These are phyloP conservation scores for Penicillium sp. DNA, from an alignment of 2,329 filamentous ascomycete genomes.

Conservation along the genomic window DNA sequence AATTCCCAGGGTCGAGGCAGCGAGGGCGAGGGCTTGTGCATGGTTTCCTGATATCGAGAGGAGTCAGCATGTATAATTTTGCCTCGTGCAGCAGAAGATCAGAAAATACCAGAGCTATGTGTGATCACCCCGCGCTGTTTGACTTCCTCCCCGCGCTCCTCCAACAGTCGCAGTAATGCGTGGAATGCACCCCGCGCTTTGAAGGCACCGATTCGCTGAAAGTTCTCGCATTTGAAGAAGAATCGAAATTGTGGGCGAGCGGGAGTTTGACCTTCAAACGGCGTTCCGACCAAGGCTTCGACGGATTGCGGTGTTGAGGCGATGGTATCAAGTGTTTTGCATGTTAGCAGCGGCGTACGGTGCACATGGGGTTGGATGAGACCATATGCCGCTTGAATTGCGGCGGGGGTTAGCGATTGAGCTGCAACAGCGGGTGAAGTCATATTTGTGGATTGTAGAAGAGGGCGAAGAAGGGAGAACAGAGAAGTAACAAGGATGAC, in stretches of 20 bases:
- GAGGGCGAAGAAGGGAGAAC: background rate
- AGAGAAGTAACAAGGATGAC: background rate
- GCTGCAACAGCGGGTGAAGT: slow-evolving; percentile 36
- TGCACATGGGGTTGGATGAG: slow-evolving; percentile 77
- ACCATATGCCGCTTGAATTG: slow-evolving; percentile 69
- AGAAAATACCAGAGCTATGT: slow-evolving; percentile 73
- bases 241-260: slow-evolving; percentile 68
- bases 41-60: slow-evolving; percentile 72
- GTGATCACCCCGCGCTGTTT: slow-evolving; percentile 74
- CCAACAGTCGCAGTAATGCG: slow-evolving; percentile 69
- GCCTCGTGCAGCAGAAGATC: background rate
- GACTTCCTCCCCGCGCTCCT: slow-evolving; percentile 61
- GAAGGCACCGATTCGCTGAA: slow-evolving; percentile 88
- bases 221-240: slow-evolving; percentile 95
- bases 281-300: slow-evolving; percentile 56
- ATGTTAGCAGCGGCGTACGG: slow-evolving; percentile 79
- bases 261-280: slow-evolving; percentile 57
- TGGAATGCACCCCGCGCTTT: slow-evolving; percentile 91
- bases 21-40: slow-evolving; percentile 86
- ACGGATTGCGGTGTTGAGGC: slow-evolving; percentile 68
- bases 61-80: background rate
- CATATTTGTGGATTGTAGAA: slow-evolving; percentile 35
- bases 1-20: slow-evolving; percentile 70
- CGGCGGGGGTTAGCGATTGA: slow-evolving; percentile 64
- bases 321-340: slow-evolving; percentile 68